phyloP scores from a whole-genome alignment of 345 rosid species.

The Heritiera fomes region DNA sequence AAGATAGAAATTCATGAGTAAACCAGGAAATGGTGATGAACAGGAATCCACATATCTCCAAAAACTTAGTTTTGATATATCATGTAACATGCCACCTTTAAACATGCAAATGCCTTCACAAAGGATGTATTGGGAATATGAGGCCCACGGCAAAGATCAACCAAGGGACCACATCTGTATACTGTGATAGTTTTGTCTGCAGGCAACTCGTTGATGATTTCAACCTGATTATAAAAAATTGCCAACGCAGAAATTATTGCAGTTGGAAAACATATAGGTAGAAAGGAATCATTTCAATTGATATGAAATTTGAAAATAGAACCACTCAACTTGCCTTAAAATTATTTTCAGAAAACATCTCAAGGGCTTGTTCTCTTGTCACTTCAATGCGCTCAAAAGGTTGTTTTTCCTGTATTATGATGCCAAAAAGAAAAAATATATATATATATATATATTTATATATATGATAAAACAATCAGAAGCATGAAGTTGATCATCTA shows the following conservation, averaged over 20 bases:
- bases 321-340: conserved; percentile 65
- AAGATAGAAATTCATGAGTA: conserved; percentile 23
- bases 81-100: conserved; percentile 57
- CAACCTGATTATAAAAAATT: conserved; percentile 58
- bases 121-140: conserved; percentile 98
- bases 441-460: too few relatives aligned
- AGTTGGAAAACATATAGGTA: conserved; percentile 9
- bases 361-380: conserved; percentile 78
- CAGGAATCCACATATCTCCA: conserved; percentile 16
- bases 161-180: conserved; percentile 96
- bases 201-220: conserved; percentile 84
- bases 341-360: conserved; percentile 81
- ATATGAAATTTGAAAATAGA: not conserved
- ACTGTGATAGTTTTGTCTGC: conserved; percentile 92
- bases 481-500: not conserved
- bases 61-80: conserved; percentile 12
- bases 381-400: conserved; percentile 97
- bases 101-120: conserved; percentile 88
- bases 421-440: not conserved
- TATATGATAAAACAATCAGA: not conserved
- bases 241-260: conserved; percentile 19
- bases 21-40: conserved; percentile 23
- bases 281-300: conserved; percentile 5
- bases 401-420: conserved; percentile 56
- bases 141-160: conserved; percentile 97